phyloP scores from a whole-genome alignment of 2,329 filamentous ascomycete species.

The Pseudocercospora musae region DNA sequence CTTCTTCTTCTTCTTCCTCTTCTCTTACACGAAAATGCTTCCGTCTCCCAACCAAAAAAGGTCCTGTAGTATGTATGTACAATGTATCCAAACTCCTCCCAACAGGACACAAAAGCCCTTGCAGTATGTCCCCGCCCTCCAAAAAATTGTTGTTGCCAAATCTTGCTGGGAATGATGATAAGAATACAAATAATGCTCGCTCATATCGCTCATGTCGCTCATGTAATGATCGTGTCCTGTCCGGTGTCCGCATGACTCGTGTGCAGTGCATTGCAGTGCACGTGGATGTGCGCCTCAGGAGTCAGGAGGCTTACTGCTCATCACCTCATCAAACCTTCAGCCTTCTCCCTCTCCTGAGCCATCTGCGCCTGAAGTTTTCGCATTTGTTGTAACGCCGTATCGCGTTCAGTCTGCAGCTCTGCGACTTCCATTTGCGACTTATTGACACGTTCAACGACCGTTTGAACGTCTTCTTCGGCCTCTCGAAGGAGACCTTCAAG shows the following conservation, averaged over 20 bases:
- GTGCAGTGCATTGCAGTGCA: neutral
- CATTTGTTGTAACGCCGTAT: slow-evolving; percentile 70
- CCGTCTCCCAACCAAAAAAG: too few species aligned
- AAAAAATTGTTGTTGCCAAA: too few species aligned
- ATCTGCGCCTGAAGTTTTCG: slow-evolving; percentile 66
- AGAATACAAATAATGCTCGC: too few species aligned
- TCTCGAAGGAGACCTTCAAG: slow-evolving; percentile 76
- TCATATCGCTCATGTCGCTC: too few species aligned
- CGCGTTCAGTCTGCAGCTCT: slow-evolving; percentile 70
- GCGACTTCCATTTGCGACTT: slow-evolving; percentile 78
- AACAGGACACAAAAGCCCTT: too few species aligned
- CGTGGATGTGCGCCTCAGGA: neutral
- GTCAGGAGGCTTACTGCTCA: neutral
- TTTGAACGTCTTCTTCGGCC: slow-evolving; percentile 77
- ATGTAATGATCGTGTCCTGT: neutral
- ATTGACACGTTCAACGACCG: slow-evolving; percentile 80
- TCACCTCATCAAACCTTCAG: slow-evolving; percentile 42
- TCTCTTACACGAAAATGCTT: too few species aligned
- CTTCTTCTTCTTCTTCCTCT: too few species aligned
- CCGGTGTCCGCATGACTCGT: neutral
- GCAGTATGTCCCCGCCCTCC: too few species aligned
- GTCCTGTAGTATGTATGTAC: too few species aligned
- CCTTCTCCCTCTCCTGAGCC: slow-evolving; percentile 59
- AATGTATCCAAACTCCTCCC: too few species aligned
- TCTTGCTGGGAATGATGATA: too few species aligned